These are phyloP conservation scores for Cucurbita ficifolia DNA, from an alignment of 306 rosid genomes.

Conservation along the genomic window DNA sequence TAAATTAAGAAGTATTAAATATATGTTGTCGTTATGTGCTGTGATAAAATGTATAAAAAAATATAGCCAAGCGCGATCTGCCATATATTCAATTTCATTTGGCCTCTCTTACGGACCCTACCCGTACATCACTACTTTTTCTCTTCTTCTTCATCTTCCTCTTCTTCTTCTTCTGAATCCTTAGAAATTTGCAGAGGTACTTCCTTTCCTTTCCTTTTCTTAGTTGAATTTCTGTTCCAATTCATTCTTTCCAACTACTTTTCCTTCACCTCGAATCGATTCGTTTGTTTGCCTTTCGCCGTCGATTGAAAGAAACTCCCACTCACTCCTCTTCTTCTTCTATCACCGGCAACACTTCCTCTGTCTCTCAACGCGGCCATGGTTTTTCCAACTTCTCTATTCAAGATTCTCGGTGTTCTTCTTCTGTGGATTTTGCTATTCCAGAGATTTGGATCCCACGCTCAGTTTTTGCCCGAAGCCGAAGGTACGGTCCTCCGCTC, in stretches of 20 bases:
- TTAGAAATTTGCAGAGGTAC: neutral
- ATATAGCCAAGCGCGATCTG: no score
- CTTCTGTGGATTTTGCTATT: neutral
- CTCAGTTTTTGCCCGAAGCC: constrained; percentile 16
- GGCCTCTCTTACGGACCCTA: neutral
- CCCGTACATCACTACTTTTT: neutral
- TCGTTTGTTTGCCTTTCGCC: neutral
- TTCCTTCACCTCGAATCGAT: neutral
- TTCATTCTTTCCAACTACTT: neutral
- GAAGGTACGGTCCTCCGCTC: constrained; percentile 12
- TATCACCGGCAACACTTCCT: neutral
- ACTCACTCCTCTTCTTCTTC: neutral
- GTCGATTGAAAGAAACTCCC: neutral
- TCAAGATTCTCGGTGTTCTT: neutral
- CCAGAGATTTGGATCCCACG: constrained; percentile 4
- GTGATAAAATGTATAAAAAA: no score
- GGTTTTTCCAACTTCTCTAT: neutral
- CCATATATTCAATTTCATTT: no score
- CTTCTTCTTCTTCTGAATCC: neutral
- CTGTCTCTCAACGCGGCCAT: neutral
- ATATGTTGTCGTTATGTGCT: no score
- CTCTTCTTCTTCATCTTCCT: neutral
- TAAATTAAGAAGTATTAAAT: no score
- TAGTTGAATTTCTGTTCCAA: neutral
- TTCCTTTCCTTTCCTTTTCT: neutral